Base-by-base conservation (phyloP, 257 asterid genomes). In the Lycium ferocissimum region DNA sequence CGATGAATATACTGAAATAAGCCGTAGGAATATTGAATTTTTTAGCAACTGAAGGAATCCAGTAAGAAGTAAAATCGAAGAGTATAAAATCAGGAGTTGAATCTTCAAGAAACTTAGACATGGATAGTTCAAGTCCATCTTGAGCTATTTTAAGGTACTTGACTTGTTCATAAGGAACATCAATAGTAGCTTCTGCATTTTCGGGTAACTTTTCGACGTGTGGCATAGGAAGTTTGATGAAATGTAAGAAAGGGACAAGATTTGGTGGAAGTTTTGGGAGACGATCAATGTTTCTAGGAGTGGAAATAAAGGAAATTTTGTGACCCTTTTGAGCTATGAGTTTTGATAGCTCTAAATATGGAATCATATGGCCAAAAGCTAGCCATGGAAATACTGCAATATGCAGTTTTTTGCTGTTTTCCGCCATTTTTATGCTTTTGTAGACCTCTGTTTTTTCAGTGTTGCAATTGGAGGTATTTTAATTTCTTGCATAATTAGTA, bases 351-450 rank as follows among this genome's bases (percentile, higher is more conserved):
- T 89, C 90, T 20, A 89, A 49, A 86, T 0, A 91, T 7, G 95
- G 97, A 51, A 89, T 85, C 61, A 93, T 90, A 87, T 91, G 95
- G 7, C 96, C 95, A 53, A 93, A 92, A 66, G 93, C 95, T 0
- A 93, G 87, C 94, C 95, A 92, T 82, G 95, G 95, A 79, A 89
- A 88, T 92, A 93, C 80, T 1, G 58, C 94, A 12, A 92, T 57
- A 85, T 92, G 95, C 5, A 93, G 22, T n/a, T 83, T 81, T 12
- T 80, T 75, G 61, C 6, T 22, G 9, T 6, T 47, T 6, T 75
- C 61, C 11, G 20, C 81, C 81, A 71, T 71, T 71, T 43, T 59
- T 59, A 4, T 14, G 20, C 20, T 56, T 56, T 1, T 13, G 18
- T 13, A 54, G 59, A 54, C 6, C 59, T 54, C 18, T 54, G 59